Conservation (phyloP, 805 yeast genomes). For the Yamadazyma insecticola region DNA sequence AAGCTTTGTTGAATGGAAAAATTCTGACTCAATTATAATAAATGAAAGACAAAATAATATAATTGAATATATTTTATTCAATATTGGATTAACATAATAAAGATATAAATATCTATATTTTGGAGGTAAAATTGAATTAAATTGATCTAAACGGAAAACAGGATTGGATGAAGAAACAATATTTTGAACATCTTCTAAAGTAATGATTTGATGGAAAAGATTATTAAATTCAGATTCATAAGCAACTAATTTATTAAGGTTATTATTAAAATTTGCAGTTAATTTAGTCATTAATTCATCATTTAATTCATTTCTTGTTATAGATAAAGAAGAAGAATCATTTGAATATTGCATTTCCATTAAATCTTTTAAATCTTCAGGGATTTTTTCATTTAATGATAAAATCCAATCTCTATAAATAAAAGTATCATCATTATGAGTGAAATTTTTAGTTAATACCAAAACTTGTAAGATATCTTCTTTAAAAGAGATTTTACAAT, state of each 20-base stretch:
- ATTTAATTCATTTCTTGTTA: conserved; percentile 31
- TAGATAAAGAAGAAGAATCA: conserved; percentile 13
- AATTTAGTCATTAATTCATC: conserved; percentile 45
- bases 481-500: conserved; percentile 54
- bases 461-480: conserved; percentile 60
- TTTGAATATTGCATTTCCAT: conserved; percentile 27
- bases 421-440: conserved; percentile 27
- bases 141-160: conserved; percentile 16
- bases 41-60: conserved; percentile 43
- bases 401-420: conserved; percentile 62
- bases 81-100: conserved; percentile 42
- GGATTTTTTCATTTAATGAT: conserved; percentile 43
- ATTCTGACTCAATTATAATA: conserved; percentile 65
- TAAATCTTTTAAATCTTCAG: conserved; percentile 30
- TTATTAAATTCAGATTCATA: conserved; percentile 54
- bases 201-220: conserved; percentile 44
- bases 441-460: conserved; percentile 45
- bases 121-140: conserved; percentile 29
- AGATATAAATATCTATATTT: conserved; percentile 36
- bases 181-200: conserved; percentile 55
- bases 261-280: conserved; percentile 47
- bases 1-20: conserved; percentile 61
- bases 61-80: conserved; percentile 41
- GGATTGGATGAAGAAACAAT: conserved; percentile 17
- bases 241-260: conserved; percentile 49